Evolutionary conservation across 257 asterid species (phyloP).

Genomic region (Nicotiana knightiana): DNA sequence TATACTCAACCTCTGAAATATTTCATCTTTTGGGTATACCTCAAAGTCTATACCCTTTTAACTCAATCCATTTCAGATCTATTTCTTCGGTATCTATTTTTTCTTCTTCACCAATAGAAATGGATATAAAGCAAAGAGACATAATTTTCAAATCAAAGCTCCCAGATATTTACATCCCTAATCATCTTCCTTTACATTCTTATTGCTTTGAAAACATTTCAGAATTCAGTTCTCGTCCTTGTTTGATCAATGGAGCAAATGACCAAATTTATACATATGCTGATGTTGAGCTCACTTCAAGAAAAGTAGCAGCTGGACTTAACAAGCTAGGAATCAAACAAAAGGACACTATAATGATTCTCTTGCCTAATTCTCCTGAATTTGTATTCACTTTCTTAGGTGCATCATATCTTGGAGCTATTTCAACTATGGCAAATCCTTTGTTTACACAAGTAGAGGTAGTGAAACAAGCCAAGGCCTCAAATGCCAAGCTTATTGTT

Average conservation of each 20-base stretch:
- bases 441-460: constrained; percentile 63
- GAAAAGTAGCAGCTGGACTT: constrained; percentile 54
- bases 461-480: constrained; percentile 67
- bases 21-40: constrained; percentile 19
- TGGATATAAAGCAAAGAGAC: constrained; percentile 29
- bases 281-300: constrained; percentile 47
- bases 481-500: constrained; percentile 50
- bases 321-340: constrained; percentile 47
- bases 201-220: constrained; percentile 73
- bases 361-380: constrained; percentile 77
- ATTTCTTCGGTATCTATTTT: neutral
- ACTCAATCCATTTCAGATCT: neutral
- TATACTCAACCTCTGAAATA: constrained; percentile 12
- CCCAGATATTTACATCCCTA: constrained; percentile 72
- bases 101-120: constrained; percentile 23
- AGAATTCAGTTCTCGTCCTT: constrained; percentile 32
- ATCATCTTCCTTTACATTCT: constrained; percentile 64
- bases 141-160: constrained; percentile 63
- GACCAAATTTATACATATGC: constrained; percentile 43
- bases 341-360: constrained; percentile 76
- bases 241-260: constrained; percentile 67
- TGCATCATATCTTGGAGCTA: constrained; percentile 70
- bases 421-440: constrained; percentile 83
- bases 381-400: constrained; percentile 78
- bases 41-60: neutral